A percentile compares a stretch with the other conserved stretches of the same genome.
These are phyloP conservation scores for Medicago arabica DNA, from an alignment of 306 rosid genomes.

Conservation along the genomic window DNA sequence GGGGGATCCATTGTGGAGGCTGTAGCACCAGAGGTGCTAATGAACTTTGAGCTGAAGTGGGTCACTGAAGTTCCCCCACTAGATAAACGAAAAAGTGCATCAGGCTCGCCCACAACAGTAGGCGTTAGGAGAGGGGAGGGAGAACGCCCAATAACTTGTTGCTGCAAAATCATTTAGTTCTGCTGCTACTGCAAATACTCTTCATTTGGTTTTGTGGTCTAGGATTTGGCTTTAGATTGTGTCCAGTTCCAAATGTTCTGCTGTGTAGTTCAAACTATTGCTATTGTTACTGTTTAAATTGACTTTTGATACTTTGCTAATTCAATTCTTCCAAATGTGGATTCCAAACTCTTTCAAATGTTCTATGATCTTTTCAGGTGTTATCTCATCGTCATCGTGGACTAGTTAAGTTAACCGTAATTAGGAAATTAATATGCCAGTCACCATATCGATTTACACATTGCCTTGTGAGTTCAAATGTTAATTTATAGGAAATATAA, in stretches of 20 bases:
- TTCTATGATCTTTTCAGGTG: background rate
- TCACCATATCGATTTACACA: background rate
- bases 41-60: slow-evolving; percentile 35
- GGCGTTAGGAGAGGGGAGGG: too few species aligned
- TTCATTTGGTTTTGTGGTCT: background rate
- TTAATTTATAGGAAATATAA: background rate
- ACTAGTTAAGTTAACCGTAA: background rate
- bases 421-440: background rate
- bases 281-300: background rate
- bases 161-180: background rate
- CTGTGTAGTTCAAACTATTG: background rate
- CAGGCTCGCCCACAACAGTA: too few species aligned
- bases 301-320: background rate
- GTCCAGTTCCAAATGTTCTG: background rate
- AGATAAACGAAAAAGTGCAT: background rate
- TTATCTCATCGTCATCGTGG: background rate
- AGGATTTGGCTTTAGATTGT: background rate
- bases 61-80: background rate
- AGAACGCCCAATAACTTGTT: background rate
- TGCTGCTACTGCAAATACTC: background rate
- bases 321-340: background rate
- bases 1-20: background rate
- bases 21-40: background rate
- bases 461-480: background rate
- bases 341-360: background rate